Percentiles rank a stretch among this genome's conserved stretches.
Evolutionary conservation across 78 protist genomes (phyloP).

Genomic region (Chrysochromulina parva): DNA sequence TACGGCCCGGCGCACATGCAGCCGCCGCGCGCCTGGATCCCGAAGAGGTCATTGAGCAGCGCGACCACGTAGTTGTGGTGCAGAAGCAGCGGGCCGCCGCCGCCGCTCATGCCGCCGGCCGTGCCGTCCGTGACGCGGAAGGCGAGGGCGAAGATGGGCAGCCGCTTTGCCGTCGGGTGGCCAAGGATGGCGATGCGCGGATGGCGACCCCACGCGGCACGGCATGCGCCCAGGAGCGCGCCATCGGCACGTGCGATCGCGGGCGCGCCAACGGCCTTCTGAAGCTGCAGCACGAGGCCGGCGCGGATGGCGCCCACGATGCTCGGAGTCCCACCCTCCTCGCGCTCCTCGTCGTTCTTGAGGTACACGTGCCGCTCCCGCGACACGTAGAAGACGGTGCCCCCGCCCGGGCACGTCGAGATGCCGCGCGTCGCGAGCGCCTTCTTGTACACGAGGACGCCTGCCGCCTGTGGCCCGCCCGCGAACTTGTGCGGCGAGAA

Average conservation of each 20-base stretch:
- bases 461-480: conserved; percentile 86
- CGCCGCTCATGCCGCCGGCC: no score
- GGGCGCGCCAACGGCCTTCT: not conserved
- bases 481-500: conserved; percentile 87
- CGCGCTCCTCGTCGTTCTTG: conserved; percentile 69
- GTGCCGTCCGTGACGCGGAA: no score
- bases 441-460: conserved; percentile 70
- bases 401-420: conserved; percentile 78
- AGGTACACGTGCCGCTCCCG: conserved; percentile 63
- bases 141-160: not conserved
- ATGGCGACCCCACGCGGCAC: not conserved
- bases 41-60: conserved; percentile 92
- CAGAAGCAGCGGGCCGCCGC: conserved; percentile 32
- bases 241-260: not conserved
- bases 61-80: conserved; percentile 83
- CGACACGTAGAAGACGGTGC: conserved; percentile 80
- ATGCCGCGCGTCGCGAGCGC: conserved; percentile 16
- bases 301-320: conserved; percentile 83
- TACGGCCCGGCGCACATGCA: conserved; percentile 95
- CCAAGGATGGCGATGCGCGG: conserved; percentile 2
- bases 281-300: conserved; percentile 70
- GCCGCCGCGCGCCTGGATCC: conserved; percentile 90
- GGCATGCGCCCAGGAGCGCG: not conserved
- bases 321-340: conserved; percentile 91
- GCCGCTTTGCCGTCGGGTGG: not conserved